phyloP scores from a whole-genome alignment of 805 yeast genomes.

The Pichia eremophila region DNA sequence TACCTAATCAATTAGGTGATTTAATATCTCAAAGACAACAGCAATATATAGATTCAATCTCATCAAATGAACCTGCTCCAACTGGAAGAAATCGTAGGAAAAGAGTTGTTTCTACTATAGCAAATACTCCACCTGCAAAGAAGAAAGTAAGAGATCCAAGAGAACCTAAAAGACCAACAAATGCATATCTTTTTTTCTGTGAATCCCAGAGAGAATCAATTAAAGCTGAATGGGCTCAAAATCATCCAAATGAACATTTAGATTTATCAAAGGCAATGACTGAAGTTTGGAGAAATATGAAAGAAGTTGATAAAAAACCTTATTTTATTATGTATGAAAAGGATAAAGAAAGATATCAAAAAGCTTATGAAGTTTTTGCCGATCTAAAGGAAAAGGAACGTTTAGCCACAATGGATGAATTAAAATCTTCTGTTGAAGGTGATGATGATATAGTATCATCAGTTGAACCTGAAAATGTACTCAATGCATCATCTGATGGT shows the following conservation, averaged over 20 bases:
- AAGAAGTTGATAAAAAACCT: conserved; percentile 60
- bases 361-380: conserved; percentile 49
- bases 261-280: conserved; percentile 75
- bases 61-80: neutral
- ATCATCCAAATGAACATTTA: conserved; percentile 38
- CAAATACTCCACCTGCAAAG: conserved; percentile 17
- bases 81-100: conserved; percentile 6
- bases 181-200: conserved; percentile 81
- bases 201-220: conserved; percentile 75
- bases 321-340: conserved; percentile 69
- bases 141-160: conserved; percentile 61
- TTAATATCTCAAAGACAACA: conserved; percentile 7
- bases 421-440: neutral
- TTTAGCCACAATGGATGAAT: conserved; percentile 1
- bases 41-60: neutral
- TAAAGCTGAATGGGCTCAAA: conserved; percentile 45
- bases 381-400: conserved; percentile 18
- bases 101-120: conserved; percentile 11
- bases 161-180: conserved; percentile 82
- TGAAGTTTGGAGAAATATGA: conserved; percentile 75
- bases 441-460: conserved; percentile 1
- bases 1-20: conserved; percentile 7
- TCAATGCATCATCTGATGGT: conserved; percentile 1
- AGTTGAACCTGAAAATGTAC: conserved; percentile 2
- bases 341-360: conserved; percentile 65